Conservation (phyloP, 805 yeast genomes). For the Kodamaea kaohsiungensis region DNA sequence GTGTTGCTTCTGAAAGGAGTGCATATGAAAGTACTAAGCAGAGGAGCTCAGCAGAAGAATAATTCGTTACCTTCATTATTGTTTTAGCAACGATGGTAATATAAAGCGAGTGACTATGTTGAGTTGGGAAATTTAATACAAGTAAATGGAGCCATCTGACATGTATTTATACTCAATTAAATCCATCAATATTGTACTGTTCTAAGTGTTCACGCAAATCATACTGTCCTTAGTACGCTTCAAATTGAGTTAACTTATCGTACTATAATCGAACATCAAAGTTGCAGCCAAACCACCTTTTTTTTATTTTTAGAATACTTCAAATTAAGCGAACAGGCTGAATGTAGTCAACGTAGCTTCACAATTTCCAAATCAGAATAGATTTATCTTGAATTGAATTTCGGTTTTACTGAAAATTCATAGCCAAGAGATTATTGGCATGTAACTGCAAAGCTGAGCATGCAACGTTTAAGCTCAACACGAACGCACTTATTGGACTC, state of each 20-base stretch:
- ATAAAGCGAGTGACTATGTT: background rate
- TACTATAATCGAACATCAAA: background rate
- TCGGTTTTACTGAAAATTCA: background rate
- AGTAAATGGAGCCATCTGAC: background rate
- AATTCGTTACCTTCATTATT: background rate
- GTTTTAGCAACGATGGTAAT: background rate
- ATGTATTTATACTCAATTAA: background rate
- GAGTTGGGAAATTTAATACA: background rate
- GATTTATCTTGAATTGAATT: background rate
- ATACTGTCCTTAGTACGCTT: background rate
- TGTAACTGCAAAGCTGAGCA: background rate
- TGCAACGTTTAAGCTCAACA: background rate
- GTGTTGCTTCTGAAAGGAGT: background rate
- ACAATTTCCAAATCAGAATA: background rate
- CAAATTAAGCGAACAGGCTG: background rate
- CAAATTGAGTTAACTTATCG: background rate
- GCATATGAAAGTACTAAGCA: constrained; percentile 4
- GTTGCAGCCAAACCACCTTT: background rate
- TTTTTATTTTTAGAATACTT: background rate
- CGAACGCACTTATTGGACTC: background rate
- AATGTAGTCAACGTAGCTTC: background rate
- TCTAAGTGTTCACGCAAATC: background rate
- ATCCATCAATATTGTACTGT: no score
- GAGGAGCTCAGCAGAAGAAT: constrained; percentile 1
- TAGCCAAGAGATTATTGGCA: background rate